These are phyloP conservation scores for Aspergillus sclerotiicarbonarius DNA, from an alignment of 495 filamentous ascomycete genomes.

Conservation along the genomic window DNA sequence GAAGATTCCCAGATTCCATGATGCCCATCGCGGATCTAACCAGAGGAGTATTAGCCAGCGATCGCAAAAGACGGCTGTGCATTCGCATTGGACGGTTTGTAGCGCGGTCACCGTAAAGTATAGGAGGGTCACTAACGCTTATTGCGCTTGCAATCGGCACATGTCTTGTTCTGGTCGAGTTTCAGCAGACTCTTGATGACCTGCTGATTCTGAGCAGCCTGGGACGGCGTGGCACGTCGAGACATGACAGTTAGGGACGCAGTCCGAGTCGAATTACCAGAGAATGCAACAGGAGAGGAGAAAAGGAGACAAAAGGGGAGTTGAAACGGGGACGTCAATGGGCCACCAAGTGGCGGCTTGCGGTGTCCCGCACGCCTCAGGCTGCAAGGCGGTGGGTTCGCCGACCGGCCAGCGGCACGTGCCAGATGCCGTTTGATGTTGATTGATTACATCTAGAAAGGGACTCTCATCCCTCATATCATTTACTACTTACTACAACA, in stretches of 20 bases:
- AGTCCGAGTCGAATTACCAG: conserved; percentile 14
- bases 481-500: not conserved
- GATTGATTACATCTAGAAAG: not conserved
- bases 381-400: conserved; percentile 13
- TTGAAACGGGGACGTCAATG: conserved; percentile 15
- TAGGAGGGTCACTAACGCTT: conserved; percentile 66
- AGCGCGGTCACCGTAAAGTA: not conserved
- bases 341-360: conserved; percentile 8
- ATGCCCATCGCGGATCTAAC: conserved; percentile 94
- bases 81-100: not conserved
- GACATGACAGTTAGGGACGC: conserved; percentile 62
- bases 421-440: conserved; percentile 10
- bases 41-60: conserved; percentile 16
- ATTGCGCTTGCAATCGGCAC: conserved; percentile 98
- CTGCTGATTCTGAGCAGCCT: conserved; percentile 83
- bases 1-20: conserved; percentile 95
- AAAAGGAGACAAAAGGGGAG: conserved; percentile 12
- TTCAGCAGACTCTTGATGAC: conserved; percentile 92
- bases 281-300: conserved; percentile 4
- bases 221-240: conserved; percentile 73
- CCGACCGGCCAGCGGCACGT: conserved; percentile 10
- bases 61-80: not conserved
- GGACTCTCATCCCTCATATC: not conserved
- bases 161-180: conserved; percentile 89
- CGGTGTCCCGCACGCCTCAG: conserved; percentile 22